These are phyloP conservation scores for Pythium sp. DNA, from an alignment of 352 stramenopile genomes.

Conservation along the genomic window DNA sequence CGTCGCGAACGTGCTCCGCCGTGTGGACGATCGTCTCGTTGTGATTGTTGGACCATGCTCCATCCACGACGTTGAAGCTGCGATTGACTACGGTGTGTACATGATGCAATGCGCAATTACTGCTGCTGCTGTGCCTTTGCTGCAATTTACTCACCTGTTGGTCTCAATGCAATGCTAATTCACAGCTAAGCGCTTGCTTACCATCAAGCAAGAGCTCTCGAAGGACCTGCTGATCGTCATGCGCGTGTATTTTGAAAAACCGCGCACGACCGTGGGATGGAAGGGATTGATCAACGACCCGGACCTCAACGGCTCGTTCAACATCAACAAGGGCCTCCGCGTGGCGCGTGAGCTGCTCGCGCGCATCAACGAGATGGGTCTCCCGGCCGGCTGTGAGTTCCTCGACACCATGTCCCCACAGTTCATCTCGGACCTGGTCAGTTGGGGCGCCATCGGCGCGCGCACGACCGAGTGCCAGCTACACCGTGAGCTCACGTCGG, in stretches of 20 bases:
- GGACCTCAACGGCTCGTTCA: slow-evolving; percentile 87
- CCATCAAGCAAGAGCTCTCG: slow-evolving; percentile 67
- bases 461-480: slow-evolving; percentile 89
- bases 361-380: slow-evolving; percentile 83
- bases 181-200: slow-evolving; percentile 55
- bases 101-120: background rate
- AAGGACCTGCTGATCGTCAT: slow-evolving; percentile 89
- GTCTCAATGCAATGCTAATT: background rate
- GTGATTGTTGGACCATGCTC: slow-evolving; percentile 88
- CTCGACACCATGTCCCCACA: slow-evolving; percentile 90
- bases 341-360: slow-evolving; percentile 80
- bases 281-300: slow-evolving; percentile 91
- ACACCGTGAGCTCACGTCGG: slow-evolving; percentile 87
- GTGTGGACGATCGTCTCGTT: slow-evolving; percentile 80
- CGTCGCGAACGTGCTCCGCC: slow-evolving; percentile 70
- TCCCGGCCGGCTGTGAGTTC: slow-evolving; percentile 86
- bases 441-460: slow-evolving; percentile 89
- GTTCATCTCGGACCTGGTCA: slow-evolving; percentile 89
- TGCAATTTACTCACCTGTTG: background rate
- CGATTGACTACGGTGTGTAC: slow-evolving; percentile 64
- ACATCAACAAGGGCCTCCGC: slow-evolving; percentile 90
- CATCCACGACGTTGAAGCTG: slow-evolving; percentile 86
- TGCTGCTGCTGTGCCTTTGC: background rate
- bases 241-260: slow-evolving; percentile 92
- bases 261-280: slow-evolving; percentile 87